Evolutionary conservation across 2,329 filamentous ascomycete species (phyloP), one percentile per base, ranked within the genome.

Genomic region (Cordyceps farinosa): DNA sequence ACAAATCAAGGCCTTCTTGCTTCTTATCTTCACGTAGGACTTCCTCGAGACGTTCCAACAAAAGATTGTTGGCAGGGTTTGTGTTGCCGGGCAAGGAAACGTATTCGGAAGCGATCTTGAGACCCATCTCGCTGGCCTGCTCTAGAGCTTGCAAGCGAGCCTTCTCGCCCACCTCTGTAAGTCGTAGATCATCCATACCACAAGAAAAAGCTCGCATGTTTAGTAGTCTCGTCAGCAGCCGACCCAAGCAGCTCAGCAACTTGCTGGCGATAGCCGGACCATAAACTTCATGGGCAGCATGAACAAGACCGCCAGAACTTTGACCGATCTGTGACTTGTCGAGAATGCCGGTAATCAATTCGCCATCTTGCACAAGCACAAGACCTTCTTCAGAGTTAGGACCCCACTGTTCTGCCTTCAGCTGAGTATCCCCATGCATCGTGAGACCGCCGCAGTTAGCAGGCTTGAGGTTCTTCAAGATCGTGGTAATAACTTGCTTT

Each of bases 301-400:
- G 95, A 65, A 99, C 87, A 51, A 99, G 82, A 66, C 95, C 95
- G 60, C 93, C 93, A 36, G 87, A 87, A 65, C 87, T 90, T 44
- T 93, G 92, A 61, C 95, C 95, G 64, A 99, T 90, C 70, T 99
- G 95, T 47, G 91, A 89, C 78, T 99, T 99, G 75, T 99, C 96
- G 34, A 99, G 83, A 69, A 99, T 96, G 69, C 95, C 95, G 54
- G 87, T 90, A 54, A 97, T 83, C 68, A 98, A 86, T 68, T 97
- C 91, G 55, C 95, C 94, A 68, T 95, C 88, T 66, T 90, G 87
- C 76, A 99, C 89, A 27, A 93, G 82, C 38, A 99, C 92, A 1
- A 81, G 77, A 29, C 88, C 90, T 74, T 98, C 95, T 74, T 97
- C 93, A 0, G 82, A 82, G n/a, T 83, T 79, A 17, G 81, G 75